Evolutionary conservation across 371 early-diverging fungal genomes (phyloP), one percentile per base, ranked within the genome.

Genomic region (Mortierella sp.): DNA sequence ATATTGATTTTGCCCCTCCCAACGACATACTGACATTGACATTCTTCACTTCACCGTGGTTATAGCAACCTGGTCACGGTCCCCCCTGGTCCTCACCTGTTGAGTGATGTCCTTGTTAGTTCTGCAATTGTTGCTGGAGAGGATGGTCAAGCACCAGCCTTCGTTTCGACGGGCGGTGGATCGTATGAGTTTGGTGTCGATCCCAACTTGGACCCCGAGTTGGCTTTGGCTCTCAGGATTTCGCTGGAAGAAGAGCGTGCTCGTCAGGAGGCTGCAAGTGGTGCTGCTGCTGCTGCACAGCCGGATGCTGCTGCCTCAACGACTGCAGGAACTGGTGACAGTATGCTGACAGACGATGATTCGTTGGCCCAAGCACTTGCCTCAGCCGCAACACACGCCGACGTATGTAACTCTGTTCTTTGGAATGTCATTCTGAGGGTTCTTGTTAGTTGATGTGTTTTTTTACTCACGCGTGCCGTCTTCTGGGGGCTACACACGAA

Each of bases 231-330:
- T 0, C 81, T 98, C 54, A 91, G 95, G 69, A 95, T 98, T 81
- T 98, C 98, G 31, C 76, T 98, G 81, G 97, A 96, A 80, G 98
- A 98, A 80, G 98, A 97, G 80, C 89, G 91, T 64, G 96, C 96
- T 43, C 90, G 97, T 72, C 97, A 94, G 81, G 95, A 92, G 61
- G 88, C 90, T 31, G 83, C 81, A 16, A 50, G 48, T n/a, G 81
- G 80, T 71, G 58, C 81, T 16, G 71, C 78, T 2, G 80, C 84
- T 31, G 78, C 73, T 55, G 80, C 82, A 38, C 80, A 83, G 61
- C 61, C 73, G 38, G 43, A 53, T 26, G 54, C 51, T 26, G 63
- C 61, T 14, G 55, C 51, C 23, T 58, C 61, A 16, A 67, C 80
- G 2, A 48, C 80, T 39, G 53, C 82, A 10, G 46, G 76, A 54